phyloP scores from a whole-genome alignment of 1,284 basidiomycete genomes.

The Veloboletus limbatus region DNA sequence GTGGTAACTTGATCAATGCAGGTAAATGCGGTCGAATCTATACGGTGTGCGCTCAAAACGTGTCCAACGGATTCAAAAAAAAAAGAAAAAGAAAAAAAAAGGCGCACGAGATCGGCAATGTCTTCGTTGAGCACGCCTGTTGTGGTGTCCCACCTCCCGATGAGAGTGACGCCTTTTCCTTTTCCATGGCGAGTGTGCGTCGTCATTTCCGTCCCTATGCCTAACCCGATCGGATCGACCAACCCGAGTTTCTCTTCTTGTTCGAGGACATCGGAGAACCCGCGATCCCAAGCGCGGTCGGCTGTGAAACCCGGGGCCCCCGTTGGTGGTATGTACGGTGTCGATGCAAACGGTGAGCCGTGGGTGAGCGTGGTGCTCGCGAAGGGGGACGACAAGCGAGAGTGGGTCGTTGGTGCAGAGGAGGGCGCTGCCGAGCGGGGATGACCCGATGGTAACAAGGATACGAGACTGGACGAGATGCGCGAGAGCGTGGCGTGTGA shows the following conservation, averaged over 20 bases:
- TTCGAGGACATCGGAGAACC: constrained; percentile 40
- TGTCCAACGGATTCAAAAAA: too few relatives aligned
- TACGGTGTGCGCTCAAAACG: too few relatives aligned
- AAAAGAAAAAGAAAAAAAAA: not conserved
- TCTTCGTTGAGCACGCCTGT: constrained; percentile 48
- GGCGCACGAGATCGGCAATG: constrained; percentile 57
- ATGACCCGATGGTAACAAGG: constrained; percentile 23
- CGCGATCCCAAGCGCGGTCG: constrained; percentile 57
- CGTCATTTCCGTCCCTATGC: constrained; percentile 2
- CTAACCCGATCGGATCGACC: constrained; percentile 22
- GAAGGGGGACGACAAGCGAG: constrained; percentile 4
- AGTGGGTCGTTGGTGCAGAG: constrained; percentile 3
- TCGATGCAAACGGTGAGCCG: constrained; percentile 56
- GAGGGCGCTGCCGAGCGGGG: constrained; percentile 9
- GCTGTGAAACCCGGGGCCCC: constrained; percentile 81
- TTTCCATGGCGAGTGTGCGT: constrained; percentile 9
- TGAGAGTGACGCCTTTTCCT: constrained; percentile 43
- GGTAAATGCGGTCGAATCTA: constrained; percentile 77
- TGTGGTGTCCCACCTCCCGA: constrained; percentile 56
- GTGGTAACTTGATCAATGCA: constrained; percentile 74
- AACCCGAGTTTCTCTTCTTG: constrained; percentile 26
- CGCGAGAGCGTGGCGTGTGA: constrained; percentile 28
- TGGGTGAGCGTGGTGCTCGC: constrained; percentile 38
- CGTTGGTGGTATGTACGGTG: constrained; percentile 57
- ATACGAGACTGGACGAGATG: constrained; percentile 29